phyloP scores from a whole-genome alignment of 768 basidiomycete species.

The Trametes cubensis region DNA sequence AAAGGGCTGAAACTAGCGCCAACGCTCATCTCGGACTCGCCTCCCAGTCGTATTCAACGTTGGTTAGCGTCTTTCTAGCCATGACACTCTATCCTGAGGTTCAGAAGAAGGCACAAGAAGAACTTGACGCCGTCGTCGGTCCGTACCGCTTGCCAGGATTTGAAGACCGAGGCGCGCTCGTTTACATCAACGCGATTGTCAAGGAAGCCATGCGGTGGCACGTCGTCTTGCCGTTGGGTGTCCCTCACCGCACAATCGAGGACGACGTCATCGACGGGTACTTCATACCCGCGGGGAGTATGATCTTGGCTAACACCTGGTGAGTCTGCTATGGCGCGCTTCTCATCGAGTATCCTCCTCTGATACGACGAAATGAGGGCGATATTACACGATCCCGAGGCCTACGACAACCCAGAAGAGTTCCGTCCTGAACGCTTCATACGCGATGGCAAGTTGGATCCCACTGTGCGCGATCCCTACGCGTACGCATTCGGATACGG shows the following conservation, averaged over 20 bases:
- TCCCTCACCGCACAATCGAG: conserved; percentile 7
- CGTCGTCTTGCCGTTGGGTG: conserved; percentile 14
- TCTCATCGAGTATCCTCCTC: too few species aligned
- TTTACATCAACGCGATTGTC: conserved; percentile 38
- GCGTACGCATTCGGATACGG: conserved; percentile 21
- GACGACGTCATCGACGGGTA: conserved; percentile 4
- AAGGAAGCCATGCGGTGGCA: conserved; percentile 32
- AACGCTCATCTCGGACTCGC: too few species aligned
- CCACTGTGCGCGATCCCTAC: conserved; percentile 25
- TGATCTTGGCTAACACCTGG: conserved; percentile 22
- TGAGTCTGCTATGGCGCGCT: conserved; percentile 7
- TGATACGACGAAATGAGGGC: too few species aligned
- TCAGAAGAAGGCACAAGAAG: conserved; percentile 37
- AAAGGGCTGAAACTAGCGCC: too few species aligned
- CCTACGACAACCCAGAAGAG: conserved; percentile 23
- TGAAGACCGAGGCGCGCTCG: conserved; percentile 28
- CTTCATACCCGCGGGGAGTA: conserved; percentile 7
- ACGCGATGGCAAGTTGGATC: conserved; percentile 9
- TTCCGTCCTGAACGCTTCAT: conserved; percentile 31
- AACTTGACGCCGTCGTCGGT: conserved; percentile 43
- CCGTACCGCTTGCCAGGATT: conserved; percentile 32
- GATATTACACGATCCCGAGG: conserved; percentile 23
- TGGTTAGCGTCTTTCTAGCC: conserved; percentile 13
- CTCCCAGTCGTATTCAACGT: conserved; percentile 25
- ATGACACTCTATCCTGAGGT: conserved; percentile 34